Evolutionary conservation across 1,139 yeast genomes (phyloP), one percentile per base, ranked within the genome.

Genomic region (Geotrichum siamense): DNA sequence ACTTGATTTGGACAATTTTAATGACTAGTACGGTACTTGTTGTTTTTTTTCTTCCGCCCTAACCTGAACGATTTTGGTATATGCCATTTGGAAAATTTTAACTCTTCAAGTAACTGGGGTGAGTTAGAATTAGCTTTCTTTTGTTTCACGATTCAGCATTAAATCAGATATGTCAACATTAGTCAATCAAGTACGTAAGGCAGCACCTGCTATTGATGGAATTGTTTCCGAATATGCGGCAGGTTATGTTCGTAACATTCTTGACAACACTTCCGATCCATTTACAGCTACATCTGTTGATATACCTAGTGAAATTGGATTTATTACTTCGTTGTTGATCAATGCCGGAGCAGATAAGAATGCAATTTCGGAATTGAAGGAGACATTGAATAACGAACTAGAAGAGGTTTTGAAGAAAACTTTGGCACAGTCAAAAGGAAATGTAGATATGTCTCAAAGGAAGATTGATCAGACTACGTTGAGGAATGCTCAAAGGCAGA

Each of bases 161-260:
- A n/a, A n/a, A 28, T 5, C 31, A 28, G 31, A 6, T 10, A 45
- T 45, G 40, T 12, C 48, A 6, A 34, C 46, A 10, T 45, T 54
- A 13, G 50, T 58, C 8, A 50, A 50, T 34, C 51, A 82, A 60
- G 79, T 89, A n/a, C 82, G 96, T 52, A 86, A 82, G 61, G 91
- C 95, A 0, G 93, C 81, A 5, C 93, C 95, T 2, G 72, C 84
- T 1, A 75, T 89, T 42, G 97, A 91, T 56, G 79, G 89, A 1
- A 78, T 87, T n/a, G 95, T 89, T 20, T 79, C 93, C 1, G 94
- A 87, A 52, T 89, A 89, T 58, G 94, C 94, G 2, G 81, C 82
- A 37, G 98, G 97, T 1, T 89, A 87, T 57, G 78, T 85, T 47
- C 80, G 82, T 51, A 91, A 86, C 65, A 70, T 87, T 20, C 76